These are phyloP conservation scores for Exophiala dermatitidis DNA, from an alignment of 2,329 filamentous ascomycete genomes.

Conservation along the genomic window DNA sequence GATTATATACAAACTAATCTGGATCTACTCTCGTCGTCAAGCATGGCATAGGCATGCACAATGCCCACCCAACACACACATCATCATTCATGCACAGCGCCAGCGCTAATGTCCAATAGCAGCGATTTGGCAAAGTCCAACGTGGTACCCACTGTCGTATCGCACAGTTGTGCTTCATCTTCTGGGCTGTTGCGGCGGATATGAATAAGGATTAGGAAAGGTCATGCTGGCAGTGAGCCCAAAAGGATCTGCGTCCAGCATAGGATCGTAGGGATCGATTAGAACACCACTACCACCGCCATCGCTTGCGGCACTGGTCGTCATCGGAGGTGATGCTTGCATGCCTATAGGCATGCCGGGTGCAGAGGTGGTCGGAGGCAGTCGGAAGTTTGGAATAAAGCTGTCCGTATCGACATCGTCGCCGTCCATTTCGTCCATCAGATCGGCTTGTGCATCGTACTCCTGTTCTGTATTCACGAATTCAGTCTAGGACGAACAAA, in stretches of 20 bases:
- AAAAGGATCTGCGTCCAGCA: slow-evolving; percentile 88
- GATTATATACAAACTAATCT: no score
- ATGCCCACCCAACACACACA: not conserved
- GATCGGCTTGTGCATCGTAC: slow-evolving; percentile 83
- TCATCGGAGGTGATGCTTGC: slow-evolving; percentile 39
- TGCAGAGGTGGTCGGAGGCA: slow-evolving; percentile 28
- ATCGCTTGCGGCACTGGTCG: slow-evolving; percentile 34
- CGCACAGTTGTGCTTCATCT: slow-evolving; percentile 8
- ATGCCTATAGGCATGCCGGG: slow-evolving; percentile 36
- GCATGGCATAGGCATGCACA: not conserved
- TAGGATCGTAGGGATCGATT: slow-evolving; percentile 71
- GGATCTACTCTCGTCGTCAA: no score
- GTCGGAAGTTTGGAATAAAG: slow-evolving; percentile 51
- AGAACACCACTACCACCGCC: slow-evolving; percentile 41
- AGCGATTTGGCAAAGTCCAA: no score
- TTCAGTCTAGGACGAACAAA: slow-evolving; percentile 63
- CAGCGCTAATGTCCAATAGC: slow-evolving; percentile 7
- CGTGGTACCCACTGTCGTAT: not conserved
- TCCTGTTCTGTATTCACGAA: slow-evolving; percentile 77
- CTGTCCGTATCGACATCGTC: slow-evolving; percentile 62
- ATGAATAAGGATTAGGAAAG: slow-evolving; percentile 71
- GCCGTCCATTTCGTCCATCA: slow-evolving; percentile 74
- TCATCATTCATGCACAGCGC: slow-evolving; percentile 2
- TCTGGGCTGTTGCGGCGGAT: slow-evolving; percentile 24
- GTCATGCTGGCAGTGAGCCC: slow-evolving; percentile 92